Base-by-base conservation (phyloP, 345 rosid genomes). In the Conringia planisiliqua region DNA sequence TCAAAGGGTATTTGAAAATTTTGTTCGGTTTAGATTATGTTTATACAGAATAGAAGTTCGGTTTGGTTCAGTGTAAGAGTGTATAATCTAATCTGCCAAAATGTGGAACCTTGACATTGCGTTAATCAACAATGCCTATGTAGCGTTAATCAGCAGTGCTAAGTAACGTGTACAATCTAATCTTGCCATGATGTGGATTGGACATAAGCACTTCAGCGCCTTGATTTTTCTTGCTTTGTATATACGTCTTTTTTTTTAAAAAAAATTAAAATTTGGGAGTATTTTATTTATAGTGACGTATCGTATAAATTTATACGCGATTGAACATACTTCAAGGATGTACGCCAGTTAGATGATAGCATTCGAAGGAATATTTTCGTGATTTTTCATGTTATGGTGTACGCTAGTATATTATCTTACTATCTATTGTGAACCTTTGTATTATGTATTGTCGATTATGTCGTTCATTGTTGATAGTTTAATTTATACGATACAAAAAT, bases 281-380 rank as follows among this genome's bases (percentile, higher is more conserved):
- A 68, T 11, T n/a, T n/a, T n/a, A 39, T 3, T 14, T 67, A n/a
- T 24, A n/a, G 0, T 10, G 33, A 55, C 43, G 22, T 30, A 3
- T 14, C 16, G 11, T 58, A 4, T 0, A 33, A 48, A 46, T 47
- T n/a, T 59, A 2, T 13, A 71, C 48, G 67, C 75, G 18, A 71
- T 30, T 4, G 17, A 44, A 36, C 43, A 70, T 59, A 70, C 59
- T 35, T 70, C 35, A 70, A 46, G 46, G 35, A 33, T 20, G 48
- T 46, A 59, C 38, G 17, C 61, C 16, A 71, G 61, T 18, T 27
- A 60, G 75, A 71, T 60, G 18, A 71, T 44, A 16, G 20, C 35
- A 70, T 54, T 54, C 7, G 18, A 5, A 39, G 7, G 18, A 22
- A 68, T 4, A 35, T 38, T 62, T 14, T 72, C 40, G 36, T 62